phyloP scores from a whole-genome alignment of 2,329 filamentous ascomycete genomes.

The Ophiostoma angusticollis region DNA sequence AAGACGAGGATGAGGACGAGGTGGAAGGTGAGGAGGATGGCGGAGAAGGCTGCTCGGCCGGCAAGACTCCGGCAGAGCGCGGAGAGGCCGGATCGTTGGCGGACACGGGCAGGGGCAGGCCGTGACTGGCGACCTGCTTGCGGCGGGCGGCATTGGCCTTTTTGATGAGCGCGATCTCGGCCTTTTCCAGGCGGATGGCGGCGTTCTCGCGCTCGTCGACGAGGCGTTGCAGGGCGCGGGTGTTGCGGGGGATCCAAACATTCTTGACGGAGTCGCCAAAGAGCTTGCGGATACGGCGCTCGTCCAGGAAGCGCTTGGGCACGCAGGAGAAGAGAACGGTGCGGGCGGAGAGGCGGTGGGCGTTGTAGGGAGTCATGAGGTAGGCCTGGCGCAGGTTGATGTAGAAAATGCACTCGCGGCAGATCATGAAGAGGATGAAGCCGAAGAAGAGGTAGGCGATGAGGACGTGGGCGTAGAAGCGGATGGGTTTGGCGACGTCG shows the following conservation, averaged over 20 bases:
- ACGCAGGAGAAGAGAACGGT: slow-evolving; percentile 90
- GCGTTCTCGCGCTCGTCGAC: slow-evolving; percentile 64
- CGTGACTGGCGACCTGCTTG: slow-evolving; percentile 15
- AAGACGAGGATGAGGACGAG: not conserved
- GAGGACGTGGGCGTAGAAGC: slow-evolving; percentile 69
- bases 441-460: slow-evolving; percentile 73
- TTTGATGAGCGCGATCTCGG: slow-evolving; percentile 71
- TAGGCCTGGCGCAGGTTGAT: slow-evolving; percentile 92
- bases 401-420: slow-evolving; percentile 82
- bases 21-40: not conserved
- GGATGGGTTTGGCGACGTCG: slow-evolving; percentile 44
- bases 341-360: slow-evolving; percentile 73
- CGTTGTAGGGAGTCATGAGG: slow-evolving; percentile 70
- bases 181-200: slow-evolving; percentile 67
- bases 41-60: not conserved
- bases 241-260: slow-evolving; percentile 72
- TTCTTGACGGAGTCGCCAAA: slow-evolving; percentile 71
- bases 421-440: slow-evolving; percentile 82
- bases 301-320: slow-evolving; percentile 61
- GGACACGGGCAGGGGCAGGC: slow-evolving; percentile 7
- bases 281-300: slow-evolving; percentile 57
- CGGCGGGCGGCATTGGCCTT: slow-evolving; percentile 51
- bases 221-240: slow-evolving; percentile 59
- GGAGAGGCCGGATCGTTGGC: not conserved
- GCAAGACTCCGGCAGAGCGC: not conserved